Evolutionary conservation across 1,284 basidiomycete genomes (phyloP), one percentile per base, ranked within the genome.

Genomic region (Papiliotrema flavescens): DNA sequence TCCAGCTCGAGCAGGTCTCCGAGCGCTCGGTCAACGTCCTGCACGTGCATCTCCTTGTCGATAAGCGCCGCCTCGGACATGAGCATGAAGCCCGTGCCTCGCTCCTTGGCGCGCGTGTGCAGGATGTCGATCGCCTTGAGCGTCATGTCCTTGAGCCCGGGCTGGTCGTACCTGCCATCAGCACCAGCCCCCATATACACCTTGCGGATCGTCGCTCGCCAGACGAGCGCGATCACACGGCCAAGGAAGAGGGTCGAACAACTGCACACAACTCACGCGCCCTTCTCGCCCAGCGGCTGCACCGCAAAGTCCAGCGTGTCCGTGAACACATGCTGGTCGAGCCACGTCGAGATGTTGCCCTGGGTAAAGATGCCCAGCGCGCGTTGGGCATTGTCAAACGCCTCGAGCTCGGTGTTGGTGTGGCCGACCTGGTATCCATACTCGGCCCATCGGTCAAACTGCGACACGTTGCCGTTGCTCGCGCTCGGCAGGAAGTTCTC

Each of bases 1-100:
- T 79, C 77, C 40, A 79, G 70, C 63, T 79, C 77, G 51, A 79
- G 72, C 8, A 78, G 67, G 45, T 79, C 78, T 13, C 77, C 78
- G 17, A 78, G 69, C 11, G 77, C 76, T 19, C 76, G 73, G 54
- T 77, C 71, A 42, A 76, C 70, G 55, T 76, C 74, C 50, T 72
- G 69, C 15, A 69, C 70, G 67, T 77, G 75, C 67, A 75, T 71
- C 67, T 75, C 64, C 64, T 78, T 77, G 71, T 77, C 78, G 49
- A 71, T 70, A 8, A 71, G 63, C 8, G 78, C 78, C 17, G 78
- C 78, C 63, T 79, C 78, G 35, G 69, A 71, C 75, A 79, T 76
- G 49, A 79, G 63, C 54, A 76, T 66, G 63, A 70, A 79, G 8
- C 73, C 73, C 34, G 71, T 74, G 57, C 65, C 66, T 40, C 70